phyloP scores from a whole-genome alignment of 805 yeast genomes.

The Yarrowia sp. region DNA sequence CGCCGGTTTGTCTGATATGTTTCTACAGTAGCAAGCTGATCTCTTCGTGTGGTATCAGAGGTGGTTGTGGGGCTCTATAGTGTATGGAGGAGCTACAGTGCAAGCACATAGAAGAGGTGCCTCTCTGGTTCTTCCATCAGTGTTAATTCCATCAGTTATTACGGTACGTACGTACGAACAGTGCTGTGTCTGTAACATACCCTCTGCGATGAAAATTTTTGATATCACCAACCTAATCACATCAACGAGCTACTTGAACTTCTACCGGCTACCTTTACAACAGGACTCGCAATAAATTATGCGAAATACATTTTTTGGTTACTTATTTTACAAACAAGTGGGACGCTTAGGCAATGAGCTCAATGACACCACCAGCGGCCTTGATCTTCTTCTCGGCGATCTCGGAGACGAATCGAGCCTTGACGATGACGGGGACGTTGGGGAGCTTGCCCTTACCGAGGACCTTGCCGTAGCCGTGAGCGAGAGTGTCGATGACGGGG shows the following conservation, averaged over 20 bases:
- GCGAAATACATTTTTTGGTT: slow-evolving; percentile 25
- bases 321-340: slow-evolving; percentile 22
- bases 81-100: too few species aligned
- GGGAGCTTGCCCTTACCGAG: slow-evolving; percentile 99
- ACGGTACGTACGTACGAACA: too few species aligned
- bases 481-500: slow-evolving; percentile 98
- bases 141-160: too few species aligned
- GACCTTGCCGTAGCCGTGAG: slow-evolving; percentile 99
- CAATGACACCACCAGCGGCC: slow-evolving; percentile 99
- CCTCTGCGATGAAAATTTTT: too few species aligned
- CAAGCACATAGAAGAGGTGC: too few species aligned
- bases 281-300: slow-evolving; percentile 18
- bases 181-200: too few species aligned
- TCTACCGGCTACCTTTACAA: not conserved
- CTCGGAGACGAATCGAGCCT: slow-evolving; percentile 98
- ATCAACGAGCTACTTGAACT: not conserved
- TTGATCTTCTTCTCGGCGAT: slow-evolving; percentile 99
- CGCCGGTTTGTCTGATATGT: not conserved
- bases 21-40: too few species aligned
- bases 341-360: slow-evolving; percentile 83
- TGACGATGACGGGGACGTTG: slow-evolving; percentile 96
- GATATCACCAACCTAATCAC: too few species aligned
- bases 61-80: too few species aligned
- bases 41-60: too few species aligned
- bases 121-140: too few species aligned